Conservation (phyloP, 1,284 basidiomycete genomes). For the Chondrostereum purpureum region DNA sequence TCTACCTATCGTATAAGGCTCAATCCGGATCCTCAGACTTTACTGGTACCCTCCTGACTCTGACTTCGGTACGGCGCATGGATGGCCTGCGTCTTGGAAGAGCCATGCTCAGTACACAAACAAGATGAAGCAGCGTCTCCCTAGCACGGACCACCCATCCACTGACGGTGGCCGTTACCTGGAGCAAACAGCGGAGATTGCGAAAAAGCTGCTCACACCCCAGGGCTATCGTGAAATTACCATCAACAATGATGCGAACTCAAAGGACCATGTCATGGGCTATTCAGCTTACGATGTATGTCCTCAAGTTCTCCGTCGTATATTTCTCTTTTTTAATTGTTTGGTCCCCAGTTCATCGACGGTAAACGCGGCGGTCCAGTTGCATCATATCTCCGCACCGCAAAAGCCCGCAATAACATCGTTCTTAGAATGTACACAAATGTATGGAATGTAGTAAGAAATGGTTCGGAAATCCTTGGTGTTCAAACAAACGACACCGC, state of each 20-base stretch:
- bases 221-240: slow-evolving; percentile 47
- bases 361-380: slow-evolving; percentile 57
- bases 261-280: slow-evolving; percentile 56
- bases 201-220: slow-evolving; percentile 33
- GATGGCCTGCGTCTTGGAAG: slow-evolving; percentile 51
- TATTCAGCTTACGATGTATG: slow-evolving; percentile 49
- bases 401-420: slow-evolving; percentile 48
- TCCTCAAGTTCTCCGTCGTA: slow-evolving; percentile 3
- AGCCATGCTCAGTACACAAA: slow-evolving; percentile 44
- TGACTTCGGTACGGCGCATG: slow-evolving; percentile 45
- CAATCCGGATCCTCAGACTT: slow-evolving; percentile 28
- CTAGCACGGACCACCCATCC: slow-evolving; percentile 52
- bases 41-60: slow-evolving; percentile 49
- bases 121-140: slow-evolving; percentile 44
- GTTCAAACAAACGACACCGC: slow-evolving; percentile 56
- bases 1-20: slow-evolving; percentile 1
- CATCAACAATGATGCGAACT: slow-evolving; percentile 49
- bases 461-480: slow-evolving; percentile 50
- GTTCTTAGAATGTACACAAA: slow-evolving; percentile 40
- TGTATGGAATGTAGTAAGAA: slow-evolving; percentile 50
- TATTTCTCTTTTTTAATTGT: background rate
- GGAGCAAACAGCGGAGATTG: slow-evolving; percentile 41
- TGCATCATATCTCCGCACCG: slow-evolving; percentile 53
- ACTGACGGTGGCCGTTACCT: slow-evolving; percentile 58
- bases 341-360: slow-evolving; percentile 37